Conservation (phyloP, 768 basidiomycete genomes). For the Mycena alexandri region DNA sequence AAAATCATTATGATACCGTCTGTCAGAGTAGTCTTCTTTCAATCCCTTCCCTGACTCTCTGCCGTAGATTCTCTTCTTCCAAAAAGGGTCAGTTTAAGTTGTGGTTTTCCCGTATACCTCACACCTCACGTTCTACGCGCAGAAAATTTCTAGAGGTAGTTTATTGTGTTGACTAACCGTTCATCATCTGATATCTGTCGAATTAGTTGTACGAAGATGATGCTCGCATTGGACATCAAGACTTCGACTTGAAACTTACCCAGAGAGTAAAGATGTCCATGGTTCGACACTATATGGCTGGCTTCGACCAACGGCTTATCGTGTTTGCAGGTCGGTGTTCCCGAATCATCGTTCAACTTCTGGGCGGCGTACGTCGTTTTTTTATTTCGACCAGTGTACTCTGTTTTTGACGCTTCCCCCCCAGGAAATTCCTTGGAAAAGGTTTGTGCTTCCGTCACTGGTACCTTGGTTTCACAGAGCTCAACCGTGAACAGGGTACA, state of each 20-base stretch:
- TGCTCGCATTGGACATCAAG: conserved; percentile 90
- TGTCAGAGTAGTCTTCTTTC: conserved; percentile 36
- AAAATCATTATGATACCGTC: conserved; percentile 96
- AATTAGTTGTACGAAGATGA: conserved; percentile 93
- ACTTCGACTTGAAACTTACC: conserved; percentile 95
- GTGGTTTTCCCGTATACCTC: conserved; percentile 3
- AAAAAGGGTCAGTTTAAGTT: conserved; percentile 81
- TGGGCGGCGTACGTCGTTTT: conserved; percentile 82
- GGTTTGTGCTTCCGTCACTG: conserved; percentile 51
- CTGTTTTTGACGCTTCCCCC: conserved; percentile 4
- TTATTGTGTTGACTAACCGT: not conserved
- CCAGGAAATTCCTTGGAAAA: conserved; percentile 86
- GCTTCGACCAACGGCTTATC: not conserved
- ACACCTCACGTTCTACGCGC: not conserved
- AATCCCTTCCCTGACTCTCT: conserved; percentile 34
- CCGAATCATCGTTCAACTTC: conserved; percentile 92
- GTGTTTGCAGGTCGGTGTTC: conserved; percentile 85
- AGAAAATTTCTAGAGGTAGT: conserved; percentile 86
- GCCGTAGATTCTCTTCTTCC: conserved; percentile 89
- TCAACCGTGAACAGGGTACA: conserved; percentile 69
- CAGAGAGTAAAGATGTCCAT: conserved; percentile 98
- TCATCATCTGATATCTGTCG: conserved; percentile 11
- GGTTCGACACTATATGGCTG: conserved; percentile 59
- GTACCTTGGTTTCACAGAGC: not conserved
- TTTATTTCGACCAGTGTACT: not conserved